Percentiles rank a stretch among this genome's conserved stretches.
These are phyloP conservation scores for Gonium pectorale DNA, from an alignment of 139 green algal genomes.

Conservation along the genomic window DNA sequence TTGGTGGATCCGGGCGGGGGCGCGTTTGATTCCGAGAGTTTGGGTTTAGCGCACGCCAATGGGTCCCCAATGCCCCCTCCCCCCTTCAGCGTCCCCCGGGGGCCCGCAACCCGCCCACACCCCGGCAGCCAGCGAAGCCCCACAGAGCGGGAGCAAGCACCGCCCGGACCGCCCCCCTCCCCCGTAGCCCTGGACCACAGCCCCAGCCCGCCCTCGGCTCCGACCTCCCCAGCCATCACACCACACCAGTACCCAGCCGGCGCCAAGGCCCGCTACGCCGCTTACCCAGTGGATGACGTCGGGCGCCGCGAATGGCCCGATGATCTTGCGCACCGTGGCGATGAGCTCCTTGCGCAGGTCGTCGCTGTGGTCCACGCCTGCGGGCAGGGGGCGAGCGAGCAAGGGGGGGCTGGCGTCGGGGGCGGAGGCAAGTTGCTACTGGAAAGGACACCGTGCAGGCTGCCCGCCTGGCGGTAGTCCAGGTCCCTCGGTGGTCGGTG, in stretches of 20 bases:
- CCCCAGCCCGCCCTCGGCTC: no score
- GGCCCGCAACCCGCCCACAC: neutral
- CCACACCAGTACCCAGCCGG: neutral
- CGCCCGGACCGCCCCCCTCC: no score
- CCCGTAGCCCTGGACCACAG: no score
- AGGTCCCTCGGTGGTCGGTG: no score
- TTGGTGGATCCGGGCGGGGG: neutral
- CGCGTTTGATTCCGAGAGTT: neutral
- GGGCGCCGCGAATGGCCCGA: constrained; percentile 93
- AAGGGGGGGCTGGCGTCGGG: no score
- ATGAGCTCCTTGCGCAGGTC: constrained; percentile 54
- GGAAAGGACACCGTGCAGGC: no score
- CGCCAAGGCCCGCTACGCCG: neutral
- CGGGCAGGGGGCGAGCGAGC: no score
- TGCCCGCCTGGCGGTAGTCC: no score
- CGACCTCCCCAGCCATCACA: no score
- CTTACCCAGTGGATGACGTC: constrained; percentile 95
- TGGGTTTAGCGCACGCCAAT: neutral
- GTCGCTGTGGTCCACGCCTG: constrained; percentile 40
- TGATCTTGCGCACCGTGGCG: constrained; percentile 59
- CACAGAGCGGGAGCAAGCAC: no score
- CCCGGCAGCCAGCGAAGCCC: neutral
- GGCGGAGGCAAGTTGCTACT: no score
- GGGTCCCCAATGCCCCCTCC: neutral
- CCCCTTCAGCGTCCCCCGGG: neutral